phyloP scores from a whole-genome alignment of 2,329 filamentous ascomycete species.

The Colletotrichum shisoi region DNA sequence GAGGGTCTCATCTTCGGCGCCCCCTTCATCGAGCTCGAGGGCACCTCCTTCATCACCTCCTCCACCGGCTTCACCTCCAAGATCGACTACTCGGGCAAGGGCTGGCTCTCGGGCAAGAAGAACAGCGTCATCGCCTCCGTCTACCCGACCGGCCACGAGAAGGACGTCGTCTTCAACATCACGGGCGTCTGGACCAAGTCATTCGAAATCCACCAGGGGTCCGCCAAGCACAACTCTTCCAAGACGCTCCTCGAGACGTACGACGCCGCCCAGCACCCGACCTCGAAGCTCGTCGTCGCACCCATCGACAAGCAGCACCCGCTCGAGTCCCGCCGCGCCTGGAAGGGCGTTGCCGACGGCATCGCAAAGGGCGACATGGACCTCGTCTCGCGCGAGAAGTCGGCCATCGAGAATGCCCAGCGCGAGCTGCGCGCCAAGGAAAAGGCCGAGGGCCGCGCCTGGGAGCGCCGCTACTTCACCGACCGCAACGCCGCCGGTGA shows the following conservation, averaged over 20 bases:
- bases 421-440: constrained; percentile 76
- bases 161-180: constrained; percentile 78
- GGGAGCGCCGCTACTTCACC: constrained; percentile 86
- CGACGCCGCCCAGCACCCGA: constrained; percentile 63
- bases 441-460: constrained; percentile 74
- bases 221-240: constrained; percentile 59
- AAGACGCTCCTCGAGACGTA: constrained; percentile 65
- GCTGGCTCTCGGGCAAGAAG: constrained; percentile 95
- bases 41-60: constrained; percentile 82
- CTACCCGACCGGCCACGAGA: constrained; percentile 74
- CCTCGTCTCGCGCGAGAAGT: constrained; percentile 77
- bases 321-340: constrained; percentile 86
- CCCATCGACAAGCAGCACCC: constrained; percentile 82
- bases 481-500: constrained; percentile 55
- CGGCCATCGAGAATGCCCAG: constrained; percentile 89
- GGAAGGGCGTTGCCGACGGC: constrained; percentile 82
- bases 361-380: constrained; percentile 88
- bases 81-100: constrained; percentile 92
- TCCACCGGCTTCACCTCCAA: constrained; percentile 86
- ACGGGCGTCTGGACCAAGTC: constrained; percentile 90
- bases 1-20: constrained; percentile 87
- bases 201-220: constrained; percentile 78
- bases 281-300: constrained; percentile 74
- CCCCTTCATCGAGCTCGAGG: constrained; percentile 91
- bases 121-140: constrained; percentile 83